These are phyloP conservation scores for Melanogaster broomeanus DNA, from an alignment of 768 basidiomycete genomes.

Conservation along the genomic window DNA sequence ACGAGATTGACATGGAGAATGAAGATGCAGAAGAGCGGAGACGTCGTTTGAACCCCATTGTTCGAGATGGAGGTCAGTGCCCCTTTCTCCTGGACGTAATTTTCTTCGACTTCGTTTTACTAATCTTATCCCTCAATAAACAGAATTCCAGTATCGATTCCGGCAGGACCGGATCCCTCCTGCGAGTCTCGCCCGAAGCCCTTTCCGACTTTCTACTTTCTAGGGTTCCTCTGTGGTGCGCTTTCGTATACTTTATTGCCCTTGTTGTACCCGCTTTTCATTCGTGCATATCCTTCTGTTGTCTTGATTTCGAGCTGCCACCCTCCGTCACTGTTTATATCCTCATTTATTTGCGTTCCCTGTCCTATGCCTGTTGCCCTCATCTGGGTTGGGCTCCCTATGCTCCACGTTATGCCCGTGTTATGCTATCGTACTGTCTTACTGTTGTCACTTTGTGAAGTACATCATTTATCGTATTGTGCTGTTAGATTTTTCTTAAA, in stretches of 20 bases:
- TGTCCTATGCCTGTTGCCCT: constrained; percentile 1
- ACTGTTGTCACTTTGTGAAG: constrained; percentile 5
- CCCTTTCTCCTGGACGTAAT: background rate
- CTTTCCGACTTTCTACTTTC: constrained; percentile 63
- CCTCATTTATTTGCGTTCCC: background rate
- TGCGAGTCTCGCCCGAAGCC: constrained; percentile 43
- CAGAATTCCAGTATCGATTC: constrained; percentile 69
- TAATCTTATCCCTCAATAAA: background rate
- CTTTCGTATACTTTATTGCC: constrained; percentile 17
- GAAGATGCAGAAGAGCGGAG: constrained; percentile 55
- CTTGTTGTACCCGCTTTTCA: constrained; percentile 23
- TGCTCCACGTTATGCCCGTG: constrained; percentile 19
- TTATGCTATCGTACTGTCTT: constrained; percentile 9
- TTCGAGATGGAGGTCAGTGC: constrained; percentile 53
- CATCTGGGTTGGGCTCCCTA: background rate
- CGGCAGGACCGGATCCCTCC: constrained; percentile 49
- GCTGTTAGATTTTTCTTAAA: constrained; percentile 18
- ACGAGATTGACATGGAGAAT: constrained; percentile 69
- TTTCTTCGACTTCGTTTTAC: background rate
- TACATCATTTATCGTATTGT: constrained; percentile 24
- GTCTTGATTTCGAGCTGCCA: constrained; percentile 6
- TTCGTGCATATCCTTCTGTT: constrained; percentile 18
- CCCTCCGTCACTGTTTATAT: background rate
- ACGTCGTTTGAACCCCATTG: constrained; percentile 60
- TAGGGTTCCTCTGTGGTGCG: constrained; percentile 22